phyloP scores from a whole-genome alignment of 768 basidiomycete genomes.

The Lyophyllum semitale region DNA sequence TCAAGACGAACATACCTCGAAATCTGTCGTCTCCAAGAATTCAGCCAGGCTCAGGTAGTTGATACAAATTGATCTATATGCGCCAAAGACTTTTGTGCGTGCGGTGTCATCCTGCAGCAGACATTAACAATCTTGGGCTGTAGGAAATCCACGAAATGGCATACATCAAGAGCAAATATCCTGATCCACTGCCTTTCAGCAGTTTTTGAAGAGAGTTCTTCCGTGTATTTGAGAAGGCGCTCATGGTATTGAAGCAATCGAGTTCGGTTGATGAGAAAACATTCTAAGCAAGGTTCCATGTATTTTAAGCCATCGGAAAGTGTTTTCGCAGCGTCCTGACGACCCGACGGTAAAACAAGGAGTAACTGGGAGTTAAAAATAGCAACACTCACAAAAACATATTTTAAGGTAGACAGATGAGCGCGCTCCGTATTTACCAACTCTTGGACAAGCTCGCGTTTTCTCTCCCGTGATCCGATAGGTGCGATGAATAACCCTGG shows the following conservation, averaged over 20 bases:
- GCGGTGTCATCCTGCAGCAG: conserved; percentile 22
- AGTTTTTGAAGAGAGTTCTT: conserved; percentile 7
- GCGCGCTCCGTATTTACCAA: conserved; percentile 33
- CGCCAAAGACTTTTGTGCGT: conserved; percentile 28
- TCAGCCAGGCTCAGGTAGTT: conserved; percentile 30
- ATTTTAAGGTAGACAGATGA: conserved; percentile 28
- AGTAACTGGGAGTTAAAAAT: neutral
- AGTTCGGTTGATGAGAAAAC: conserved; percentile 18
- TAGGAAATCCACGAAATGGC: neutral
- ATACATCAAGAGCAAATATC: conserved; percentile 22
- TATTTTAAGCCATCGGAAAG: conserved; percentile 21
- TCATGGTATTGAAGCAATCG: conserved; percentile 25
- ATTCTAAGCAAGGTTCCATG: conserved; percentile 23
- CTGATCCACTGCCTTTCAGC: conserved; percentile 16
- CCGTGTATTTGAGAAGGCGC: conserved; percentile 15
- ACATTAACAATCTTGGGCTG: neutral
- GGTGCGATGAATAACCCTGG: conserved; percentile 36
- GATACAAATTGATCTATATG: conserved; percentile 38
- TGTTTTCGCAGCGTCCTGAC: conserved; percentile 32
- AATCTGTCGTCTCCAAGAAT: conserved; percentile 23
- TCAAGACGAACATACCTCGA: conserved; percentile 19
- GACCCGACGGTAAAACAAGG: neutral
- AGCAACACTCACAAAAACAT: conserved; percentile 28
- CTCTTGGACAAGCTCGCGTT: conserved; percentile 28
- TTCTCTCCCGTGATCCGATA: conserved; percentile 22